phyloP scores from a whole-genome alignment of 148 eudicot genomes.

The Polygonum aviculare region DNA sequence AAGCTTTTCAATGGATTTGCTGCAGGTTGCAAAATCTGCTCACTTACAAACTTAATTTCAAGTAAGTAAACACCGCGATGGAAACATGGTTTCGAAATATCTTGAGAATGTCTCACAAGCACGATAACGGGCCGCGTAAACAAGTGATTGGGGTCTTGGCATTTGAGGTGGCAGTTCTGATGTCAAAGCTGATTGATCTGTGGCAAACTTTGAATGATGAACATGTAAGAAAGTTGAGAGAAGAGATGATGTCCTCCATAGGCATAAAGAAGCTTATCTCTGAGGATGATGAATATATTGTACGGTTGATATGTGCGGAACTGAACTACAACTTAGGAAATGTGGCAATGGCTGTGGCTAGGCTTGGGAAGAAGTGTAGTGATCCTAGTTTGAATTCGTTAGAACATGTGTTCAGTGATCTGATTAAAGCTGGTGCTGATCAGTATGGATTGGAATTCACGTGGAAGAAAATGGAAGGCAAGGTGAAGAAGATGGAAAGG shows the following conservation, averaged over 20 bases:
- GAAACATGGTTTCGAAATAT: slow-evolving; percentile 58
- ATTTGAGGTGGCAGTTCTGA: slow-evolving; percentile 57
- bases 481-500: slow-evolving; percentile 50
- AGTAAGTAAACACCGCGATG: slow-evolving; percentile 31
- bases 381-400: slow-evolving; percentile 43
- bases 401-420: slow-evolving; percentile 34
- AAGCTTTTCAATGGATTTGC: neutral
- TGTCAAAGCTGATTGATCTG: slow-evolving; percentile 46
- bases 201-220: slow-evolving; percentile 50
- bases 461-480: slow-evolving; percentile 51
- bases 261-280: slow-evolving; percentile 54
- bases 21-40: neutral
- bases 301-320: slow-evolving; percentile 38
- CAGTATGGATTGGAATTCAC: slow-evolving; percentile 38
- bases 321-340: slow-evolving; percentile 33
- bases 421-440: slow-evolving; percentile 31
- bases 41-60: neutral
- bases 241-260: slow-evolving; percentile 36
- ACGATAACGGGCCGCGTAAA: slow-evolving; percentile 16
- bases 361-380: slow-evolving; percentile 47
- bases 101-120: slow-evolving; percentile 40
- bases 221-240: slow-evolving; percentile 36
- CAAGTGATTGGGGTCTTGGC: slow-evolving; percentile 40
- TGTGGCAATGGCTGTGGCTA: slow-evolving; percentile 38
- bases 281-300: slow-evolving; percentile 43